Conservation (phyloP, 805 yeast species). For the Sungouiella thailandica region DNA sequence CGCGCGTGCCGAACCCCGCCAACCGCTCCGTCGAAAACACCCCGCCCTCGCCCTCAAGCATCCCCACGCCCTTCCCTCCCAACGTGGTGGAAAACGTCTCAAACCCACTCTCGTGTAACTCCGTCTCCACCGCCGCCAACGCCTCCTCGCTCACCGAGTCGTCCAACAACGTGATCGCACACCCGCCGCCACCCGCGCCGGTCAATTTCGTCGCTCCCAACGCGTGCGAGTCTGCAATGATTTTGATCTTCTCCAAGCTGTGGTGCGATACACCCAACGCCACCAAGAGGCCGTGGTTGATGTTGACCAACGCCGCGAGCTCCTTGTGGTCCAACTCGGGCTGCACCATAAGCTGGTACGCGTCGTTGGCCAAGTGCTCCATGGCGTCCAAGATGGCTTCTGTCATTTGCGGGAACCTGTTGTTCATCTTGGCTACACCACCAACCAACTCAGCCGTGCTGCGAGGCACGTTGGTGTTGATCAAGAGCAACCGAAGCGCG, state of each 20-base stretch:
- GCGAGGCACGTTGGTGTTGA: constrained; percentile 84
- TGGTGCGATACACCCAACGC: constrained; percentile 93
- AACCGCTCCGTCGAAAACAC: constrained; percentile 33
- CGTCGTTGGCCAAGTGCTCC: constrained; percentile 68
- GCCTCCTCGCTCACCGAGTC: constrained; percentile 34
- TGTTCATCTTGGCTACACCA: constrained; percentile 56
- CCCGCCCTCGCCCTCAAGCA: constrained; percentile 18
- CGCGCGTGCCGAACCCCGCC: constrained; percentile 33
- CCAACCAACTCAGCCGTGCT: constrained; percentile 81
- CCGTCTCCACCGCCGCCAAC: constrained; percentile 31
- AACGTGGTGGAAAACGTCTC: constrained; percentile 73
- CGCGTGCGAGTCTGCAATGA: constrained; percentile 54
- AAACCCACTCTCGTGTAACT: constrained; percentile 47
- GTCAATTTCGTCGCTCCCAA: constrained; percentile 91
- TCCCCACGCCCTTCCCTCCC: constrained; percentile 89
- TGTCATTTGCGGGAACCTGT: constrained; percentile 50
- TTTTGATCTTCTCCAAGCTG: constrained; percentile 69
- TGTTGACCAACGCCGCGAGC: constrained; percentile 59
- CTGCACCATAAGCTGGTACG: constrained; percentile 56
- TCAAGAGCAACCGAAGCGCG: constrained; percentile 63
- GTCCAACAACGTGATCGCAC: constrained; percentile 81
- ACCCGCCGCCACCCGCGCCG: constrained; percentile 99
- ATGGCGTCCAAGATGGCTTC: constrained; percentile 67
- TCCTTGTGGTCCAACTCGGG: constrained; percentile 44
- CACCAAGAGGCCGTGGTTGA: constrained; percentile 84